These are phyloP conservation scores for Jasminum sambac DNA, from an alignment of 257 asterid genomes.

Conservation along the genomic window DNA sequence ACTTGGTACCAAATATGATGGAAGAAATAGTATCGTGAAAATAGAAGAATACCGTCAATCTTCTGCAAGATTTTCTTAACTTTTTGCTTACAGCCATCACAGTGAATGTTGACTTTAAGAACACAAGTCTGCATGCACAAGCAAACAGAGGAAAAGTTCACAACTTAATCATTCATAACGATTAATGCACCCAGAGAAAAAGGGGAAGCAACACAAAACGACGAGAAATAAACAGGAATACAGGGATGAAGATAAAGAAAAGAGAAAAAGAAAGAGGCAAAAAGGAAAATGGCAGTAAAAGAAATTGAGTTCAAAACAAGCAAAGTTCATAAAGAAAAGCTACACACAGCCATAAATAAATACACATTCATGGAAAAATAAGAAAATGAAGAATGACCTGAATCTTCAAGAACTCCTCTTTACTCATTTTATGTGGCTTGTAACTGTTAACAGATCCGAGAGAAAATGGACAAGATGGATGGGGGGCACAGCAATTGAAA, in stretches of 20 bases:
- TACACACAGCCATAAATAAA: constrained; percentile 3
- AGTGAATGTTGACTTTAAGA: constrained; percentile 92
- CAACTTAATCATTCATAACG: constrained; percentile 36
- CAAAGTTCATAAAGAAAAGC: constrained; percentile 20
- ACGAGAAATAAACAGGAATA: constrained; percentile 6
- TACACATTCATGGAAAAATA: constrained; percentile 21
- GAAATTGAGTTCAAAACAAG: constrained; percentile 20
- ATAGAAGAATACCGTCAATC: constrained; percentile 70
- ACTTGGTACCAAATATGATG: not conserved
- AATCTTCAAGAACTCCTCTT: constrained; percentile 60
- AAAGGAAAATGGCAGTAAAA: constrained; percentile 7
- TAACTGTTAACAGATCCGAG: constrained; percentile 42
- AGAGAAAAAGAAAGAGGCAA: not conserved
- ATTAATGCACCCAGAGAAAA: not conserved
- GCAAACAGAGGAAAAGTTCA: constrained; percentile 53
- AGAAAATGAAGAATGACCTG: constrained; percentile 35
- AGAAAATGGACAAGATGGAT: not conserved
- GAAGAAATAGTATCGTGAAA: not conserved
- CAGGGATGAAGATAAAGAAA: not conserved
- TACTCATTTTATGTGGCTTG: constrained; percentile 38
- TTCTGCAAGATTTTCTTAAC: constrained; percentile 94
- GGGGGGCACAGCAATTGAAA: not conserved
- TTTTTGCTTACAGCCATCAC: constrained; percentile 92
- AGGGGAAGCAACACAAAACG: not conserved
- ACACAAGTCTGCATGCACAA: constrained; percentile 90